Evolutionary conservation across 306 rosid species (phyloP).

Genomic region (Pueraria montana): DNA sequence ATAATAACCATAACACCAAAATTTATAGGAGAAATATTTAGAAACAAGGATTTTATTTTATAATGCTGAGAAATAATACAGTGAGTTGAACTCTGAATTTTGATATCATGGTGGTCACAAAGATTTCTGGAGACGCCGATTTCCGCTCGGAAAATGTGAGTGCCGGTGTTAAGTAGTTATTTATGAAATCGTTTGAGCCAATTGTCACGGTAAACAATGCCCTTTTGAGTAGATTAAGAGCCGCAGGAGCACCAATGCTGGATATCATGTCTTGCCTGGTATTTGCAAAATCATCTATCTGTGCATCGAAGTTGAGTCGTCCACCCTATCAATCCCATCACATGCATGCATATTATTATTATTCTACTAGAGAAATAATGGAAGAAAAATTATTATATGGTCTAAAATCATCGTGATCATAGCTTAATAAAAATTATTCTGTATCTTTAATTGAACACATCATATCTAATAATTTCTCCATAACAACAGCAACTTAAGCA

Average conservation of each 20-base stretch:
- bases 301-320: constrained; percentile 71
- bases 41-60: neutral
- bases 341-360: neutral
- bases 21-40: neutral
- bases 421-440: no score
- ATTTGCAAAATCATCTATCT: constrained; percentile 71
- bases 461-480: neutral
- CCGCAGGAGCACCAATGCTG: constrained; percentile 56
- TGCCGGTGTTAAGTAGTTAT: constrained; percentile 65
- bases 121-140: constrained; percentile 53
- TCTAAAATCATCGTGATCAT: no score
- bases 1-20: neutral
- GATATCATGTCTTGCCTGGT: constrained; percentile 72
- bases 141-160: constrained; percentile 43
- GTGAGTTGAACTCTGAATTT: constrained; percentile 64
- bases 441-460: no score
- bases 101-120: constrained; percentile 67
- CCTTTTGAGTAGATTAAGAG: constrained; percentile 48
- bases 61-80: constrained; percentile 37
- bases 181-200: constrained; percentile 81
- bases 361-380: neutral
- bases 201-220: constrained; percentile 67
- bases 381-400: no score
- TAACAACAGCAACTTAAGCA: neutral
- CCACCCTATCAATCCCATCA: constrained; percentile 59